phyloP scores from a whole-genome alignment of 345 rosid genomes.

The Rhodamnia argentea region DNA sequence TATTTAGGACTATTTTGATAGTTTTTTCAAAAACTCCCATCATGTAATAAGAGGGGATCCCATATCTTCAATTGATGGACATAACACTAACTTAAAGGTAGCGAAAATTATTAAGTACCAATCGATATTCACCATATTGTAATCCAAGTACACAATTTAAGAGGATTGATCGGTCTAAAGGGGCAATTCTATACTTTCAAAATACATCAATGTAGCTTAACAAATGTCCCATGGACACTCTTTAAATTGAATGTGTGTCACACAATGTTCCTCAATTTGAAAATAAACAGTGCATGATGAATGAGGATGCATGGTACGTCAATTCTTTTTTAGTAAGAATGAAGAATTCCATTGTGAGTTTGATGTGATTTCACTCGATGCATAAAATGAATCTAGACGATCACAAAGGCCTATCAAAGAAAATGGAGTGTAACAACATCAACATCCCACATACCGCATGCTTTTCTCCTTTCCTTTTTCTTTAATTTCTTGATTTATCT shows the following conservation, averaged over 20 bases:
- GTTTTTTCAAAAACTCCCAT: too few species aligned
- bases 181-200: background rate
- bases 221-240: too few species aligned
- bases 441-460: background rate
- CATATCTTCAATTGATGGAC: too few species aligned
- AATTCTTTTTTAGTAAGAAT: background rate
- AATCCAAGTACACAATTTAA: background rate
- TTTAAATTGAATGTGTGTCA: background rate
- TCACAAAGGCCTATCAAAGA: background rate
- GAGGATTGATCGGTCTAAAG: background rate
- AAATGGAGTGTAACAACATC: background rate
- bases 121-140: too few species aligned
- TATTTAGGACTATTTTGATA: too few species aligned
- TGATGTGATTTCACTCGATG: background rate
- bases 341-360: background rate
- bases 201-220: too few species aligned
- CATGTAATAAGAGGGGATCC: too few species aligned
- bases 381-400: background rate
- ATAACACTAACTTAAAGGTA: too few species aligned
- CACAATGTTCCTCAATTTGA: background rate
- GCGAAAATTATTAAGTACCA: too few species aligned
- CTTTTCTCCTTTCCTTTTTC: background rate
- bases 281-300: rapidly evolving
- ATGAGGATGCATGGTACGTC: background rate
- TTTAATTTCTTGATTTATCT: background rate